Percentiles rank a stretch among this genome's conserved stretches.
These are phyloP conservation scores for Suillus paluster DNA, from an alignment of 768 basidiomycete genomes.

Conservation along the genomic window DNA sequence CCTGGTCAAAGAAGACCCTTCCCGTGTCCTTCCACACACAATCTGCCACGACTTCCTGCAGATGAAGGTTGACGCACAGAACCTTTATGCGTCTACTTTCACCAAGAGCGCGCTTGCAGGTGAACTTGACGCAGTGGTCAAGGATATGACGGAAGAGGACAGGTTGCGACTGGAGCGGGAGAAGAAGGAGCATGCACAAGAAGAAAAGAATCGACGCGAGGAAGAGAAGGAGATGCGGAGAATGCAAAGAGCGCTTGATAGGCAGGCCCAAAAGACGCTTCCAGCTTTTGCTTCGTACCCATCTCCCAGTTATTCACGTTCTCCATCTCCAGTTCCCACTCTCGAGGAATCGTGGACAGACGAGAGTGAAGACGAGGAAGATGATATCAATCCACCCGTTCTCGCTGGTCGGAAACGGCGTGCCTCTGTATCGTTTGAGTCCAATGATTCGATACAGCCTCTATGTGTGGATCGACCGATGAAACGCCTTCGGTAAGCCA, in stretches of 20 bases:
- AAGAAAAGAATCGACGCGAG: neutral
- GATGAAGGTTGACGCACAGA: conserved; percentile 33
- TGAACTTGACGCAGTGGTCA: conserved; percentile 34
- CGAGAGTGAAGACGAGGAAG: conserved; percentile 21
- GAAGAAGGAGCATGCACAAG: conserved; percentile 18
- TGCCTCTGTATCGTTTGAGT: neutral
- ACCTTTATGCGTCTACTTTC: conserved; percentile 33
- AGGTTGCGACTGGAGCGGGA: conserved; percentile 1
- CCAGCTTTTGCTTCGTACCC: conserved; percentile 15
- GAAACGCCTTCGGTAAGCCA: conserved; percentile 28
- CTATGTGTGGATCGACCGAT: conserved; percentile 7
- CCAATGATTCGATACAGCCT: neutral
- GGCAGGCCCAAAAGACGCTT: neutral
- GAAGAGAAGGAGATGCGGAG: conserved; percentile 13
- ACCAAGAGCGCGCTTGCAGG: conserved; percentile 32
- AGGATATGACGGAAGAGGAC: conserved; percentile 27
- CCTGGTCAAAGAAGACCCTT: conserved; percentile 21
- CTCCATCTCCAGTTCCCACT: conserved; percentile 13
- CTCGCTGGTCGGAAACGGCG: conserved; percentile 28
- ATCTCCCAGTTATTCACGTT: conserved; percentile 18
- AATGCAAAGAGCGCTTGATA: conserved; percentile 4
- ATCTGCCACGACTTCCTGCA: conserved; percentile 29
- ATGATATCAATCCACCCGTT: conserved; percentile 14
- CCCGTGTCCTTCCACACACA: conserved; percentile 10
- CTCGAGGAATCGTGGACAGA: conserved; percentile 13